Conservation (phyloP, 2,329 filamentous ascomycete genomes). For the Pestalotiopsis sp. region DNA sequence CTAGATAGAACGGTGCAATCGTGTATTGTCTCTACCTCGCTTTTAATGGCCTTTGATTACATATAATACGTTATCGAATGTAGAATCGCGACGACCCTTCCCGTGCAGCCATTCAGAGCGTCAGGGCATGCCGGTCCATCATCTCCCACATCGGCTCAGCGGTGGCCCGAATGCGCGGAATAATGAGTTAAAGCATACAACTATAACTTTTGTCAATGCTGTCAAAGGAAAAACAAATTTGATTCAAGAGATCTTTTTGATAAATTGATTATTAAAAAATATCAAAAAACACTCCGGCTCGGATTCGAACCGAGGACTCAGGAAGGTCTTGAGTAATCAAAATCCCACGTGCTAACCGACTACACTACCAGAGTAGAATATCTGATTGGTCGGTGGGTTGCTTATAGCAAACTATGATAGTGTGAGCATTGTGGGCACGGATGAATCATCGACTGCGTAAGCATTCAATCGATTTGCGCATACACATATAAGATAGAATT, state of each 20-base stretch:
- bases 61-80: too few relatives aligned
- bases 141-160: background rate
- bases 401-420: background rate
- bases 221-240: background rate
- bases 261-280: background rate
- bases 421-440: background rate
- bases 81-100: background rate
- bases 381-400: background rate
- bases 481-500: background rate
- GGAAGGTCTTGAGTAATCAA: background rate
- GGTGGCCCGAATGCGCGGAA: background rate
- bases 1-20: too few relatives aligned
- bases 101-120: background rate
- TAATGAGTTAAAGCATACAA: too few relatives aligned
- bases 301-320: constrained; percentile 9
- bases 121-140: background rate
- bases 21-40: too few relatives aligned
- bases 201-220: too few relatives aligned
- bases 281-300: background rate
- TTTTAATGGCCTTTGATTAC: too few relatives aligned
- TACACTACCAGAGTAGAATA: background rate
- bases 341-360: constrained; percentile 8
- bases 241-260: too few relatives aligned
- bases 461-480: background rate
- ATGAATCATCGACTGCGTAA: background rate